Evolutionary conservation across 2,329 filamentous ascomycete species (phyloP).

Genomic region (Colletotrichum sansevieriae): DNA sequence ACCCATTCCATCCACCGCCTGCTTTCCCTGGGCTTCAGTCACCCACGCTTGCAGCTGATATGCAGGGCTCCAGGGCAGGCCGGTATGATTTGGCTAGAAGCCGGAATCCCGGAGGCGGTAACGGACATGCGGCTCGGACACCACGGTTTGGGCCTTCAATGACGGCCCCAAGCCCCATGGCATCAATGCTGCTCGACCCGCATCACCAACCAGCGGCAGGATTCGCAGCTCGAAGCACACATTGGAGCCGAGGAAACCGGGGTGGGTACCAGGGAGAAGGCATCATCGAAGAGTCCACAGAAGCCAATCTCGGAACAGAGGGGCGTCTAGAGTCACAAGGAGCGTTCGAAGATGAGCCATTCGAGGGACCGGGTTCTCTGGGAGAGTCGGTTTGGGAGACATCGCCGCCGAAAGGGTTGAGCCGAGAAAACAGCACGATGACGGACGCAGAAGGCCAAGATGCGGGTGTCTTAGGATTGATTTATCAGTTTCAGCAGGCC

Average conservation of each 20-base stretch:
- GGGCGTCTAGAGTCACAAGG: slow-evolving; percentile 65
- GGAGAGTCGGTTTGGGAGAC: slow-evolving; percentile 73
- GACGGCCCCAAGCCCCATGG: slow-evolving; percentile 74
- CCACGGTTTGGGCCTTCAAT: slow-evolving; percentile 60
- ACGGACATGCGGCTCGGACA: slow-evolving; percentile 53
- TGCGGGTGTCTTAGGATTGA: slow-evolving; percentile 68
- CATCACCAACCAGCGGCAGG: slow-evolving; percentile 77
- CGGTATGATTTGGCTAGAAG: slow-evolving; percentile 60
- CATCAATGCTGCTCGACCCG: slow-evolving; percentile 80
- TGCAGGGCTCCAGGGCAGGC: slow-evolving; percentile 64
- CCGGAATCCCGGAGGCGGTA: slow-evolving; percentile 52
- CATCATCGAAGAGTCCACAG: slow-evolving; percentile 69
- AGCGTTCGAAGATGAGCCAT: slow-evolving; percentile 67
- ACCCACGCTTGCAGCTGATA: slow-evolving; percentile 68
- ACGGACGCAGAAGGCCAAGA: slow-evolving; percentile 61
- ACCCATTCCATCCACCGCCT: slow-evolving; percentile 81
- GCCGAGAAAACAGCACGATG: slow-evolving; percentile 64
- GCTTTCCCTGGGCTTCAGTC: slow-evolving; percentile 79
- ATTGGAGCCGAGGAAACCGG: slow-evolving; percentile 59
- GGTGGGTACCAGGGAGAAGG: slow-evolving; percentile 62
- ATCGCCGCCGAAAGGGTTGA: slow-evolving; percentile 64
- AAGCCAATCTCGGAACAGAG: slow-evolving; percentile 58
- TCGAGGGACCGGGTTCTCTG: slow-evolving; percentile 63
- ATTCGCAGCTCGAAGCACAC: slow-evolving; percentile 59
- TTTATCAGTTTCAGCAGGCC: slow-evolving; percentile 70